Percentiles rank a stretch among this genome's conserved stretches.
phyloP scores from a whole-genome alignment of 345 rosid genomes.

The Trapa incisa region DNA sequence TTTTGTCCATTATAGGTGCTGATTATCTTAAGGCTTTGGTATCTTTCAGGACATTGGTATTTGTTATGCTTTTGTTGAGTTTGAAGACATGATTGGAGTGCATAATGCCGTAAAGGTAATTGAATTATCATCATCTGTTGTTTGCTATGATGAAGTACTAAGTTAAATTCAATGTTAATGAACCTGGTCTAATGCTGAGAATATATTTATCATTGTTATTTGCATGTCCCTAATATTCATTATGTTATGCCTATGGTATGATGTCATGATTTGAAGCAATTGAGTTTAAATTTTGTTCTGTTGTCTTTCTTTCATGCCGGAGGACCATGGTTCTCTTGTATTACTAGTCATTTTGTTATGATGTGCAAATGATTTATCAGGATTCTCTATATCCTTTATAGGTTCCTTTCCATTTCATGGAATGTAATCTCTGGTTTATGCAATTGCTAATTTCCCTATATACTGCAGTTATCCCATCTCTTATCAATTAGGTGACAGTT shows the following conservation, averaged over 20 bases:
- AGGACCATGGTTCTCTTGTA: neutral
- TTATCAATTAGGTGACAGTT: neutral
- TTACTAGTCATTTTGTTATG: neutral
- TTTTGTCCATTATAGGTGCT: neutral
- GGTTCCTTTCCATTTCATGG: neutral
- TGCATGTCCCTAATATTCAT: neutral
- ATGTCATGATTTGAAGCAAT: neutral
- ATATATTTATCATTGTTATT: neutral
- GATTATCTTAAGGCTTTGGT: constrained; percentile 12
- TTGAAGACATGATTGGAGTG: constrained; percentile 71
- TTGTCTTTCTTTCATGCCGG: neutral
- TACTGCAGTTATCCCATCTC: neutral
- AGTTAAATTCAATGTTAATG: neutral
- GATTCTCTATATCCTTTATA: neutral
- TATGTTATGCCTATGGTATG: neutral
- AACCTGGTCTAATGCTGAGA: neutral
- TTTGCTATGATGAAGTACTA: neutral
- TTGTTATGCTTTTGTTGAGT: constrained; percentile 96
- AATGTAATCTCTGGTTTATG: neutral
- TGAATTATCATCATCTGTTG: neutral
- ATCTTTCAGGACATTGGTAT: constrained; percentile 63
- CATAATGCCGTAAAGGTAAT: constrained; percentile 85
- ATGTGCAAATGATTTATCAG: neutral
- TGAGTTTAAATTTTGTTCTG: neutral
- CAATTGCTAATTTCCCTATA: neutral